Conservation (phyloP, 1,284 basidiomycete genomes). For the Malassezia sp. region DNA sequence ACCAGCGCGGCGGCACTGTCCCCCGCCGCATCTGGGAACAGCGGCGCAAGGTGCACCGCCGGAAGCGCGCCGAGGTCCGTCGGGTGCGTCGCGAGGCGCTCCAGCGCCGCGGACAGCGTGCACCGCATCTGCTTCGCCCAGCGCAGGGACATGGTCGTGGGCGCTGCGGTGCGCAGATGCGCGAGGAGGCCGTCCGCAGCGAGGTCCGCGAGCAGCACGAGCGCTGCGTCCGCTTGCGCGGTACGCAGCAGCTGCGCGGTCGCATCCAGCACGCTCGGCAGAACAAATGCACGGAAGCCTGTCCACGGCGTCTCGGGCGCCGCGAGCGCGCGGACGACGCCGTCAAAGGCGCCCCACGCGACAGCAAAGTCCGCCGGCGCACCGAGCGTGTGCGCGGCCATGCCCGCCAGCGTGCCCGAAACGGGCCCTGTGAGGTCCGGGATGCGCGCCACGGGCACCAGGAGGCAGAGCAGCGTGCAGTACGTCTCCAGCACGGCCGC, state of each 20-base stretch:
- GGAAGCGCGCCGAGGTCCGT: not conserved
- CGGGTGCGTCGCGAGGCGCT: slow-evolving; percentile 1
- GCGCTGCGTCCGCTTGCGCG: slow-evolving; percentile 11
- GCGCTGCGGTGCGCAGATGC: slow-evolving; percentile 5
- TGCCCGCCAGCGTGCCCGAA: slow-evolving; percentile 7
- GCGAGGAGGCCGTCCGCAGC: slow-evolving; percentile 10
- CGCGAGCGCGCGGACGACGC: slow-evolving; percentile 29
- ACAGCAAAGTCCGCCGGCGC: slow-evolving; percentile 10
- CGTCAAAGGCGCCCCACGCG: slow-evolving; percentile 28
- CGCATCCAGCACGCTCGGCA: slow-evolving; percentile 31
- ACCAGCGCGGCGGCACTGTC: not conserved
- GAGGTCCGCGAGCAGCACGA: slow-evolving; percentile 27
- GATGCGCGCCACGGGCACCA: slow-evolving; percentile 33
- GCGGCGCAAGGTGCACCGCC: slow-evolving; percentile 7
- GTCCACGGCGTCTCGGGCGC: slow-evolving; percentile 26
- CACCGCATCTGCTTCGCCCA: slow-evolving; percentile 7
- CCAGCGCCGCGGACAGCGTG: not conserved
- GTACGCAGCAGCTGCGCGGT: slow-evolving; percentile 17
- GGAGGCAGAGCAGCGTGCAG: slow-evolving; percentile 22
- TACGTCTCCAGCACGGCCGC: slow-evolving; percentile 1
- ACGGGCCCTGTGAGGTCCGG: slow-evolving; percentile 38
- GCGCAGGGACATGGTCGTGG: slow-evolving; percentile 10
- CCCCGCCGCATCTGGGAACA: not conserved
- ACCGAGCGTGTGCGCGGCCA: slow-evolving; percentile 12
- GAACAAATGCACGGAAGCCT: slow-evolving; percentile 35